Evolutionary conservation across 371 early-diverging fungal genomes (phyloP).

Genomic region (Zopfochytrium polystomum): DNA sequence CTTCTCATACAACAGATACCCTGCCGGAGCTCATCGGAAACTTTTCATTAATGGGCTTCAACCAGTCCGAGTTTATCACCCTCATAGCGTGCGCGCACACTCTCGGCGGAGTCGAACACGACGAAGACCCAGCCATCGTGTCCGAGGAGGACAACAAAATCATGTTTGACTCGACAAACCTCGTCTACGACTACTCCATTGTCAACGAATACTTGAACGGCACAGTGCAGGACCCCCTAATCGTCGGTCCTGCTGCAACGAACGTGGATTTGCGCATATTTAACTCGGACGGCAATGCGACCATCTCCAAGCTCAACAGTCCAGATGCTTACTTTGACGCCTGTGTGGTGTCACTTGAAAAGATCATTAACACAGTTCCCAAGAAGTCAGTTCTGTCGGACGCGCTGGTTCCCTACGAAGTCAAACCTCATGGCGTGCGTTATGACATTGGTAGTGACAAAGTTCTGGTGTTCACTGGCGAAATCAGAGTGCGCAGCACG

Average conservation of each 20-base stretch:
- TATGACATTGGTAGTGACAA: conserved; percentile 1
- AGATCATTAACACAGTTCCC: conserved; percentile 2
- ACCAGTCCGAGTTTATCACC: conserved; percentile 3
- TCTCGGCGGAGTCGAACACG: conserved; percentile 7
- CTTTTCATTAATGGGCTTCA: conserved; percentile 6
- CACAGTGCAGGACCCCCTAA: not conserved
- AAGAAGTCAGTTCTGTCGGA: not conserved
- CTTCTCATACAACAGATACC: not conserved
- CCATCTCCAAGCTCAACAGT: not conserved
- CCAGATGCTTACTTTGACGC: not conserved
- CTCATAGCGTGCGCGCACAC: conserved; percentile 9
- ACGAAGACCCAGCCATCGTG: conserved; percentile 7
- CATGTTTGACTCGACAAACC: conserved; percentile 7
- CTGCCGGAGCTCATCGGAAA: conserved; percentile 2
- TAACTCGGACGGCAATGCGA: conserved; percentile 8
- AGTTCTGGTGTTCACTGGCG: not conserved
- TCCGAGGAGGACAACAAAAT: not conserved
- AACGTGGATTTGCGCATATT: conserved; percentile 6
- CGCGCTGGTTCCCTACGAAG: conserved; percentile 5
- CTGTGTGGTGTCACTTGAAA: not conserved
- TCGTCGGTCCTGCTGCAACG: not conserved
- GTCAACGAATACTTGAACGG: conserved; percentile 2
- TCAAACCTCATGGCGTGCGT: not conserved
- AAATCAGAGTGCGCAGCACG: conserved; percentile 1
- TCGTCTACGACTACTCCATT: conserved; percentile 5